These are phyloP conservation scores for Magnaporthiopsis poae DNA, from an alignment of 2,329 filamentous ascomycete species.

Conservation along the genomic window DNA sequence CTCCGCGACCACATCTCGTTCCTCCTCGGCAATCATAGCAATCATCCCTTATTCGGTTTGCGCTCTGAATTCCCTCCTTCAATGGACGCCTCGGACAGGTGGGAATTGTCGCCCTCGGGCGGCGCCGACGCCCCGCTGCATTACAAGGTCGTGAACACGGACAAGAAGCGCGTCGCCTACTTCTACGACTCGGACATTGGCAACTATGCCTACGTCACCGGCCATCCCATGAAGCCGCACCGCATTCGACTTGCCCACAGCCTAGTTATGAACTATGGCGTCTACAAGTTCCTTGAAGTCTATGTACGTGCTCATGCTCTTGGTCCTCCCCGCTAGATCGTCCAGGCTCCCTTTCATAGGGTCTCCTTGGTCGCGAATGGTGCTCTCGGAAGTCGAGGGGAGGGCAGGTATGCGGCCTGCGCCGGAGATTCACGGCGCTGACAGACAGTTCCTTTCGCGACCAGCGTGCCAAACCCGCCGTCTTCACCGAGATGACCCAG, in stretches of 20 bases:
- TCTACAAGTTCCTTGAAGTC: slow-evolving; percentile 94
- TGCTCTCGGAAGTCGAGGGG: no score
- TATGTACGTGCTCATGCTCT: slow-evolving; percentile 55
- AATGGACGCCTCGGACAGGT: slow-evolving; percentile 10
- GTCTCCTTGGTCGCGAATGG: not conserved
- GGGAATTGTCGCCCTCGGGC: not conserved
- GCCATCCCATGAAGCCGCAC: slow-evolving; percentile 98
- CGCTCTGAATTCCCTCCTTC: not conserved
- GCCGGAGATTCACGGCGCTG: not conserved
- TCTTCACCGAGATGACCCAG: slow-evolving; percentile 78
- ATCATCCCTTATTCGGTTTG: not conserved
- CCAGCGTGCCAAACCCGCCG: slow-evolving; percentile 76
- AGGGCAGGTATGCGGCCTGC: not conserved
- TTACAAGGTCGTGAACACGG: slow-evolving; percentile 32
- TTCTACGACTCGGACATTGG: slow-evolving; percentile 98
- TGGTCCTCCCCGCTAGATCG: no score
- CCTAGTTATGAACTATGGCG: slow-evolving; percentile 87
- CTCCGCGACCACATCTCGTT: not conserved
- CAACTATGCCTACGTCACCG: slow-evolving; percentile 93
- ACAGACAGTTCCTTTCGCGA: slow-evolving; percentile 8
- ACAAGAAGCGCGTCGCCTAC: slow-evolving; percentile 78
- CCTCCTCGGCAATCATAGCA: not conserved
- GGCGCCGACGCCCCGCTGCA: slow-evolving; percentile 24
- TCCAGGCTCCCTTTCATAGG: not conserved
- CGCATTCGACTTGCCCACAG: slow-evolving; percentile 90